Evolutionary conservation across 2,329 filamentous ascomycete species (phyloP).

Genomic region (Fusarium sp.): DNA sequence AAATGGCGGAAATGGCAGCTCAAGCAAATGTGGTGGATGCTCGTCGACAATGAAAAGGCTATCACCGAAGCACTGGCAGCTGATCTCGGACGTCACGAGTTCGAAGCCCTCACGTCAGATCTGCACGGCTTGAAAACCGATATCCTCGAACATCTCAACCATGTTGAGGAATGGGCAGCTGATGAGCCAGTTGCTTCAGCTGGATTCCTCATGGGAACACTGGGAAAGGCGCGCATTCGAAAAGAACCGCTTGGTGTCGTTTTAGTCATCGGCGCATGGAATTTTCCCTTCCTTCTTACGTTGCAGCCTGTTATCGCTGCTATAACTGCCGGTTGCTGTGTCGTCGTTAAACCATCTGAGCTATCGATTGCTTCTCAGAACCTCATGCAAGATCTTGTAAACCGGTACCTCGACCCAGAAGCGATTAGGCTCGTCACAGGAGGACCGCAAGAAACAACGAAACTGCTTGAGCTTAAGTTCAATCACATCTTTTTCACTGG

Average conservation of each 20-base stretch:
- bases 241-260: conserved; percentile 56
- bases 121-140: conserved; percentile 46
- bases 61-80: conserved; percentile 46
- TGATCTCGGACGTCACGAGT: conserved; percentile 48
- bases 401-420: conserved; percentile 53
- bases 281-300: conserved; percentile 53
- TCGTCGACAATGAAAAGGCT: conserved; percentile 50
- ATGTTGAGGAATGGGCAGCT: conserved; percentile 52
- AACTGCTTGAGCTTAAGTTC: conserved; percentile 51
- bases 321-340: conserved; percentile 53
- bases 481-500: conserved; percentile 59
- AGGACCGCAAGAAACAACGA: conserved; percentile 49
- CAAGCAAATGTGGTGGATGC: conserved; percentile 53
- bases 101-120: conserved; percentile 48
- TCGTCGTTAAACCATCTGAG: conserved; percentile 57
- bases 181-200: conserved; percentile 45
- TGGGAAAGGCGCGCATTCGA: conserved; percentile 47
- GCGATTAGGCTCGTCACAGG: conserved; percentile 50
- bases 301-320: conserved; percentile 53
- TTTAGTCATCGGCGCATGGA: conserved; percentile 58
- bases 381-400: conserved; percentile 51
- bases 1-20: conserved; percentile 54
- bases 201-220: conserved; percentile 43
- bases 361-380: conserved; percentile 47
- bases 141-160: conserved; percentile 48